These are phyloP conservation scores for Penicillium sp. DNA, from an alignment of 2,329 filamentous ascomycete genomes.

Conservation along the genomic window DNA sequence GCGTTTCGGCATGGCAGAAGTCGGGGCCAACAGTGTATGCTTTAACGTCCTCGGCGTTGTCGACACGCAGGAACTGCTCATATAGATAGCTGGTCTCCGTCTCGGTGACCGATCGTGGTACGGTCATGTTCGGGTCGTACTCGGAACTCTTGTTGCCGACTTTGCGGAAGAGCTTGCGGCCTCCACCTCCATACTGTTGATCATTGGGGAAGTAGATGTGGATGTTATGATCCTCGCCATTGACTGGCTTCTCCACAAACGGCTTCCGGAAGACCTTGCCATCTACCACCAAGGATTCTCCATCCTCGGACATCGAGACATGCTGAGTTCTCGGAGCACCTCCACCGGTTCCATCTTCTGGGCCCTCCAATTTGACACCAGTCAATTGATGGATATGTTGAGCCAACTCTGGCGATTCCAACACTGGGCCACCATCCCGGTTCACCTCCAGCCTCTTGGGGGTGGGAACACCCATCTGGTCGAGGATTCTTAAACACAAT, in stretches of 20 bases:
- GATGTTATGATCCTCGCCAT: conserved; percentile 97
- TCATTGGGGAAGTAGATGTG: conserved; percentile 91
- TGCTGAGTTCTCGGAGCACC: conserved; percentile 64
- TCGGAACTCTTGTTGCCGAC: conserved; percentile 99
- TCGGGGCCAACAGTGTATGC: conserved; percentile 93
- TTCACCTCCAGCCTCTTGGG: conserved; percentile 89
- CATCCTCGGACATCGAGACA: conserved; percentile 87
- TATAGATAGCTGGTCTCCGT: conserved; percentile 87
- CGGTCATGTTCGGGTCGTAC: conserved; percentile 75
- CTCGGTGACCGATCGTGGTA: conserved; percentile 83
- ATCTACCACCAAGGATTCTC: conserved; percentile 86
- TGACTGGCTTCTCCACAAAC: conserved; percentile 98
- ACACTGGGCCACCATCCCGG: conserved; percentile 83
- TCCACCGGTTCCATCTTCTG: conserved; percentile 69
- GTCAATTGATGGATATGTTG: conserved; percentile 81
- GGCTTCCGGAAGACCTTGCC: conserved; percentile 83
- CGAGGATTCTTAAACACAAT: conserved; percentile 84
- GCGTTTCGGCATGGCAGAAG: conserved; percentile 95
- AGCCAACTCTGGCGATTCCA: conserved; percentile 79
- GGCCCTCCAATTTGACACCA: conserved; percentile 74
- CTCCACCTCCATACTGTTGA: conserved; percentile 79
- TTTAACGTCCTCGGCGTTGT: conserved; percentile 98
- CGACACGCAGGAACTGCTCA: conserved; percentile 94
- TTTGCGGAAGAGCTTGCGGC: conserved; percentile 90
- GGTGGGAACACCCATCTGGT: conserved; percentile 87